These are phyloP conservation scores for Heimioporus sp. DNA, from an alignment of 768 basidiomycete genomes.

Conservation along the genomic window DNA sequence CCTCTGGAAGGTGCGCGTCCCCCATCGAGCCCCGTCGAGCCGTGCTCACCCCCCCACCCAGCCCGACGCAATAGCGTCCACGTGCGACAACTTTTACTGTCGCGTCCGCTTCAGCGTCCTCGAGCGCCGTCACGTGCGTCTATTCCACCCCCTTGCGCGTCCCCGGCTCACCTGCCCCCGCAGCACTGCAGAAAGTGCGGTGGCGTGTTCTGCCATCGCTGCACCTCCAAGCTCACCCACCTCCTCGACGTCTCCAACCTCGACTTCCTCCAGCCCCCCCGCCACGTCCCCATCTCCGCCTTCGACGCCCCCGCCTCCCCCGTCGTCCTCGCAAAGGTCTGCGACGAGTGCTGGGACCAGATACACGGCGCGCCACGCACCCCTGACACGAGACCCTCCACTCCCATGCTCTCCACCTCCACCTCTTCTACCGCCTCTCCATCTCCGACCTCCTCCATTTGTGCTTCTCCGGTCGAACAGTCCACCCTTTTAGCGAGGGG, in stretches of 20 bases:
- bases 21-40: neutral
- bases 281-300: conserved; percentile 54
- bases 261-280: conserved; percentile 68
- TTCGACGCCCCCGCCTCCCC: conserved; percentile 63
- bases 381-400: conserved; percentile 36
- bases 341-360: conserved; percentile 75
- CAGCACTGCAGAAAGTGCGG: conserved; percentile 87
- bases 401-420: conserved; percentile 39
- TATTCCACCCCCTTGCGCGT: neutral
- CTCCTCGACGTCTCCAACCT: conserved; percentile 75
- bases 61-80: conserved; percentile 59
- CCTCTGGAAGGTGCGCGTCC: conserved; percentile 67
- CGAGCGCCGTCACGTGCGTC: conserved; percentile 72
- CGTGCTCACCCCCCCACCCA: conserved; percentile 29
- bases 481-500: conserved; percentile 17
- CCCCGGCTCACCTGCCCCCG: conserved; percentile 17
- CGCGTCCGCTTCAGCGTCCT: conserved; percentile 60
- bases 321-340: conserved; percentile 59
- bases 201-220: conserved; percentile 68
- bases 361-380: conserved; percentile 56
- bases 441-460: conserved; percentile 35
- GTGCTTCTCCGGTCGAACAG: conserved; percentile 32
- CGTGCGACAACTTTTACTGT: conserved; percentile 77
- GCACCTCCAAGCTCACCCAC: conserved; percentile 55
- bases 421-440: conserved; percentile 31